Evolutionary conservation across 2,329 filamentous ascomycete genomes (phyloP).

Genomic region (Acephala macrosclerotiorum): DNA sequence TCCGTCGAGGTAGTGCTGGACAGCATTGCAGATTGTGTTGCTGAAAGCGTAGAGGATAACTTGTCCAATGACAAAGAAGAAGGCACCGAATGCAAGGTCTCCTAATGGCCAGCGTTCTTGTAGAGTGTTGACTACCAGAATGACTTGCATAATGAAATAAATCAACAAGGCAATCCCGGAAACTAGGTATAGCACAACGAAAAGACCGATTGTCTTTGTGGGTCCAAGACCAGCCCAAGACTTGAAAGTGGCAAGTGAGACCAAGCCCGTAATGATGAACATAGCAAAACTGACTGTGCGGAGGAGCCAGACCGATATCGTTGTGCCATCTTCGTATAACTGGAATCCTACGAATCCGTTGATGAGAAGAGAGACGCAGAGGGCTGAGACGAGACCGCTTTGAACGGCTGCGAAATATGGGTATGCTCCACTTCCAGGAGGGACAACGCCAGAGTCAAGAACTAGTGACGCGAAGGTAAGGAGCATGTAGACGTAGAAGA

Average conservation of each 20-base stretch:
- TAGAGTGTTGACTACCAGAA: constrained; percentile 88
- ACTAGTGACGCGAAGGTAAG: constrained; percentile 88
- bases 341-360: constrained; percentile 99
- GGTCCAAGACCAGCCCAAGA: constrained; percentile 86
- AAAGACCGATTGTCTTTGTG: constrained; percentile 85
- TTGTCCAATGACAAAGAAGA: constrained; percentile 92
- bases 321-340: constrained; percentile 95
- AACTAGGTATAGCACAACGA: constrained; percentile 89
- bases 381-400: constrained; percentile 82
- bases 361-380: constrained; percentile 89
- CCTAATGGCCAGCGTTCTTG: constrained; percentile 96
- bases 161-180: constrained; percentile 87
- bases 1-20: constrained; percentile 93
- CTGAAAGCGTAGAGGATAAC: constrained; percentile 93
- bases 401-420: constrained; percentile 93
- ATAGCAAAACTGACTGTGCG: constrained; percentile 79
- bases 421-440: constrained; percentile 80
- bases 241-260: constrained; percentile 93
- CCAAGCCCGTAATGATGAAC: constrained; percentile 85
- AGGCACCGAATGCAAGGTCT: constrained; percentile 87
- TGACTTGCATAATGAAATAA: constrained; percentile 86
- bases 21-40: constrained; percentile 80
- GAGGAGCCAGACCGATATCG: constrained; percentile 91
- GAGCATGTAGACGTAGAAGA: constrained; percentile 97
- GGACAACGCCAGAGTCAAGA: constrained; percentile 91